Conservation (phyloP, 2,329 filamentous ascomycete genomes). For the Keithomyces neogunnii region DNA sequence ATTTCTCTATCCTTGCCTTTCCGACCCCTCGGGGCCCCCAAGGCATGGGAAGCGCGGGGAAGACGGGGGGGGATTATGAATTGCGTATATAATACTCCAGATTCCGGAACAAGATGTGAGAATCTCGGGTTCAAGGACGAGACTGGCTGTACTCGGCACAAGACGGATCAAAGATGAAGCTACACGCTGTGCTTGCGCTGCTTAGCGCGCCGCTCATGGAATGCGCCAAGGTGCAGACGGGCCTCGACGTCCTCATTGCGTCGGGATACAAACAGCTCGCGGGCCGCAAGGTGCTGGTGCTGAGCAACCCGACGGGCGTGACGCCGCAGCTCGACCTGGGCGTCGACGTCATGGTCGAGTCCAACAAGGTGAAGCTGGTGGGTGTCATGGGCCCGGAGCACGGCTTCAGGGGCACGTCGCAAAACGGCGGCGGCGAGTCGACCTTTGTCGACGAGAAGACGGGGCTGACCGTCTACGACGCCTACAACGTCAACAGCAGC, state of each 20-base stretch:
- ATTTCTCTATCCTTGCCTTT: not conserved
- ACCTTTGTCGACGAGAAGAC: conserved; percentile 8
- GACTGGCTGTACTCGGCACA: too few species aligned
- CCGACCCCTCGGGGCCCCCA: too few species aligned
- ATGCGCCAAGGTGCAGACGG: conserved; percentile 6
- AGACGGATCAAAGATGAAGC: not conserved
- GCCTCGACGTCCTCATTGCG: conserved; percentile 9
- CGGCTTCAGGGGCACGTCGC: conserved; percentile 7
- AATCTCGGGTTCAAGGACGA: too few species aligned
- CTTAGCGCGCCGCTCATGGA: not conserved
- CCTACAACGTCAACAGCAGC: conserved; percentile 4
- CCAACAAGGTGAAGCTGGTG: conserved; percentile 7
- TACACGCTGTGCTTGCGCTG: not conserved
- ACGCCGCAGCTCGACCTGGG: conserved; percentile 9
- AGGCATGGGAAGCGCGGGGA: too few species aligned
- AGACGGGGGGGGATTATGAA: too few species aligned
- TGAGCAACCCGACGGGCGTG: conserved; percentile 8
- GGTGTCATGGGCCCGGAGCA: conserved; percentile 11
- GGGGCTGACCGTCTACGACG: conserved; percentile 8
- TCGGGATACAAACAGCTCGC: conserved; percentile 5
- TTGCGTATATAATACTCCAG: too few species aligned
- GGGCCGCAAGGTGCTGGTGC: conserved; percentile 6
- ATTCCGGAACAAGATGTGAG: too few species aligned
- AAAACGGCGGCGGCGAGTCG: conserved; percentile 6
- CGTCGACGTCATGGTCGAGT: conserved; percentile 9